phyloP scores from a whole-genome alignment of 2,329 filamentous ascomycete genomes.

The Aaosphaeria arxii region DNA sequence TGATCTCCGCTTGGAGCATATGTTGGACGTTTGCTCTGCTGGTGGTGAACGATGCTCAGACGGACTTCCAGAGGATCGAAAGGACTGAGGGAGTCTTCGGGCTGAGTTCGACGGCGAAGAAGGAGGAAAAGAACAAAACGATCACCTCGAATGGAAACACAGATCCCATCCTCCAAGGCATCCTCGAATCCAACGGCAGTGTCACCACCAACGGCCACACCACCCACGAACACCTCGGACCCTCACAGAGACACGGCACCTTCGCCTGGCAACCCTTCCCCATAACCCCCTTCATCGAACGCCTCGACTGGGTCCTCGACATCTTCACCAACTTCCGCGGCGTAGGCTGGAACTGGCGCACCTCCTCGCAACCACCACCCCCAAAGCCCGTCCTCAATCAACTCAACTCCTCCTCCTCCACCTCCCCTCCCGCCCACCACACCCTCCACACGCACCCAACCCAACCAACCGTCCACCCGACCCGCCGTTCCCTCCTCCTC shows the following conservation, averaged over 20 bases:
- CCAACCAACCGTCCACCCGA: slow-evolving; percentile 37
- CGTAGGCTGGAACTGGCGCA: slow-evolving; percentile 59
- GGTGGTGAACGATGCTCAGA: slow-evolving; percentile 54
- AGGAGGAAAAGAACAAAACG: background rate
- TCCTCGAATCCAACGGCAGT: background rate
- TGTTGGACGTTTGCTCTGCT: slow-evolving; percentile 54
- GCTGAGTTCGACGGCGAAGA: background rate
- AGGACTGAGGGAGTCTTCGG: slow-evolving; percentile 29
- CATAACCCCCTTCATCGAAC: slow-evolving; percentile 44
- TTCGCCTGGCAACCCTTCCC: slow-evolving; percentile 57
- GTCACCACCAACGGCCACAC: slow-evolving; percentile 1
- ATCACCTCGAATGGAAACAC: background rate
- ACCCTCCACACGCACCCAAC: slow-evolving; percentile 21
- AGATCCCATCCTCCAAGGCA: background rate
- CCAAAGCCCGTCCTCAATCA: slow-evolving; percentile 40
- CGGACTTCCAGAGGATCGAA: slow-evolving; percentile 57
- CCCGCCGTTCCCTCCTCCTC: slow-evolving; percentile 31
- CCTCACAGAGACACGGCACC: slow-evolving; percentile 27
- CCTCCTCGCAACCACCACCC: slow-evolving; percentile 45
- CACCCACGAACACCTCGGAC: slow-evolving; percentile 18
- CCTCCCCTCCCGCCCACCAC: slow-evolving; percentile 17
- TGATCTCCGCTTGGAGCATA: slow-evolving; percentile 53
- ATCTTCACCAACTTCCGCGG: slow-evolving; percentile 58
- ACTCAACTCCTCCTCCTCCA: slow-evolving; percentile 27
- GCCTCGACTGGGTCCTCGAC: slow-evolving; percentile 58